Percentiles rank a stretch among this genome's conserved stretches.
Conservation (phyloP, 305 asterid genomes). For the Withania somnifera region DNA sequence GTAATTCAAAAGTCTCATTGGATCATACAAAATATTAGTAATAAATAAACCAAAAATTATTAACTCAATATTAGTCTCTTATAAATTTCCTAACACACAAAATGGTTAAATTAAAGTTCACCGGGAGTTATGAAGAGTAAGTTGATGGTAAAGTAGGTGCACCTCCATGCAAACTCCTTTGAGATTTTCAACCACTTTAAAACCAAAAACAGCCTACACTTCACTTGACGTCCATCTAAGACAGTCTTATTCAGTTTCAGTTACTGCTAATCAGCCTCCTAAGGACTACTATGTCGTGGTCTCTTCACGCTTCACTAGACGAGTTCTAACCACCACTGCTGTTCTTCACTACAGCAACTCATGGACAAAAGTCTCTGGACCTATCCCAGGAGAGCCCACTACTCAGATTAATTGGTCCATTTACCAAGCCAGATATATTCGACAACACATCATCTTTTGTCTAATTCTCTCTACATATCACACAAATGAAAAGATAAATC, state of each 20-base stretch:
- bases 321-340: slow-evolving; percentile 67
- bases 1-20: too few species aligned
- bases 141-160: too few species aligned
- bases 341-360: slow-evolving; percentile 85
- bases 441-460: slow-evolving; percentile 27
- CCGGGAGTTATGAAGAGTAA: too few species aligned
- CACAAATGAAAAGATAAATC: not conserved
- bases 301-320: slow-evolving; percentile 68
- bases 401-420: slow-evolving; percentile 49
- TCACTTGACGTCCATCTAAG: slow-evolving; percentile 74
- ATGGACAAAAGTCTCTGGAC: slow-evolving; percentile 50
- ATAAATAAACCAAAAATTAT: too few species aligned
- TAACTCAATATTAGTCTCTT: too few species aligned
- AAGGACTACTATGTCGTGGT: slow-evolving; percentile 79
- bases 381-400: slow-evolving; percentile 72
- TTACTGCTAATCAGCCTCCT: slow-evolving; percentile 67
- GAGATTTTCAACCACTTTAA: too few species aligned
- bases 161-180: too few species aligned
- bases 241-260: slow-evolving; percentile 79
- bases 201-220: slow-evolving; percentile 48
- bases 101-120: too few species aligned
- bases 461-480: not conserved
- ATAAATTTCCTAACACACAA: too few species aligned
- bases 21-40: too few species aligned
- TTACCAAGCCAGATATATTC: slow-evolving; percentile 73